These are phyloP conservation scores for Solanum arcanum DNA, from an alignment of 257 asterid species.

Conservation along the genomic window DNA sequence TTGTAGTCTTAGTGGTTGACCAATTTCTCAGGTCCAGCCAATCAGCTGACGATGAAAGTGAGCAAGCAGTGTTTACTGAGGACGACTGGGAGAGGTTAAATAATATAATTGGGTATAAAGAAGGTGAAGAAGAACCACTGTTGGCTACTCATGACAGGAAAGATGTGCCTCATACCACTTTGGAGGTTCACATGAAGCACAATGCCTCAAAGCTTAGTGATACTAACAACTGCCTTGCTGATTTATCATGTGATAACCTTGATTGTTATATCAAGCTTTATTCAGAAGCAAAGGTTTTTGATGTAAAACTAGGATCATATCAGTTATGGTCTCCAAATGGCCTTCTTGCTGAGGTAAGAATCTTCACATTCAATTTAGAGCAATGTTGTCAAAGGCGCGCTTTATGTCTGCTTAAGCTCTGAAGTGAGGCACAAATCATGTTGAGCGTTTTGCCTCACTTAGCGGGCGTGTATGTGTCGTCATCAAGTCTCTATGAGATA, in stretches of 20 bases:
- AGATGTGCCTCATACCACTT: constrained; percentile 42
- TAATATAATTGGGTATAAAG: constrained; percentile 82
- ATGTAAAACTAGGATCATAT: constrained; percentile 84
- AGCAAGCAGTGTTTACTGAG: constrained; percentile 61
- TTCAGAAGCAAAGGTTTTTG: constrained; percentile 65
- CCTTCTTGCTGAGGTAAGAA: constrained; percentile 77
- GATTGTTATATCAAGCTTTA: constrained; percentile 64
- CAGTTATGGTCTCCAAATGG: constrained; percentile 85
- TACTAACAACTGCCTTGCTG: constrained; percentile 69
- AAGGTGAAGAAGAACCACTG: constrained; percentile 49
- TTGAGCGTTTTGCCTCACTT: not conserved
- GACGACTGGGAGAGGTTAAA: constrained; percentile 93
- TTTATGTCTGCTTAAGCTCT: not conserved
- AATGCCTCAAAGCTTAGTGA: constrained; percentile 86
- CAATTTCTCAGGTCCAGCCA: constrained; percentile 48
- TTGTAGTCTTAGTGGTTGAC: constrained; percentile 1
- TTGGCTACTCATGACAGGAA: constrained; percentile 30
- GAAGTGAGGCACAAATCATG: not conserved
- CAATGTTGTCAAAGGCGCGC: not conserved
- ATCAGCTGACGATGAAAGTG: constrained; percentile 61
- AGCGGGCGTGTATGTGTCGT: not conserved
- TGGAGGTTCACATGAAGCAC: constrained; percentile 93
- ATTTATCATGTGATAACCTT: constrained; percentile 86
- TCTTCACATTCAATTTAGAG: not conserved
- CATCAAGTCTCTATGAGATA: not conserved